These are phyloP conservation scores for Vitellaria paradoxa DNA, from an alignment of 179 eudicot species.

Conservation along the genomic window DNA sequence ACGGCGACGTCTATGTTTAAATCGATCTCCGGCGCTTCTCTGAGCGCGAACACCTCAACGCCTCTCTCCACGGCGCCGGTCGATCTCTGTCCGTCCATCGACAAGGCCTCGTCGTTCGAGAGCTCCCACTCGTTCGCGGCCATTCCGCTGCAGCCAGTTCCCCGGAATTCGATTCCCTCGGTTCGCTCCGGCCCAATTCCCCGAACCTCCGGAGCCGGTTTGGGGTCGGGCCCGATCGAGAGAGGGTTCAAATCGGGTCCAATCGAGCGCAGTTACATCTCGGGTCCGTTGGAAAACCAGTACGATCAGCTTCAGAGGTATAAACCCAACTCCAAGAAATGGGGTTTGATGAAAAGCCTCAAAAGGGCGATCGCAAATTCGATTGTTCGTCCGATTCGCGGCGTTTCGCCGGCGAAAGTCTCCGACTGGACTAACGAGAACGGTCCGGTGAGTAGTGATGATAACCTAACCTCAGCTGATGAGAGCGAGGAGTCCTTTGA, in stretches of 20 bases:
- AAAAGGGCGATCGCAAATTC: conserved; percentile 44
- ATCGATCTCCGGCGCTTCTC: conserved; percentile 82
- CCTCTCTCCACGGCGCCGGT: conserved; percentile 53
- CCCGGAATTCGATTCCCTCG: conserved; percentile 28
- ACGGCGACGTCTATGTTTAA: conserved; percentile 26
- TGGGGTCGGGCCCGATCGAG: conserved; percentile 72
- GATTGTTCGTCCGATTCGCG: not conserved
- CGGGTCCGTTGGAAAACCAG: conserved; percentile 60
- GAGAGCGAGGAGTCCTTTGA: conserved; percentile 34
- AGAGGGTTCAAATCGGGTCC: too few species aligned
- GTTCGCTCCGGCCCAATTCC: conserved; percentile 69
- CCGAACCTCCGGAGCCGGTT: conserved; percentile 40
- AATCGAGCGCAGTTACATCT: conserved; percentile 51
- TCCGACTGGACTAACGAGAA: conserved; percentile 33
- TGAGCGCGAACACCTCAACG: conserved; percentile 78
- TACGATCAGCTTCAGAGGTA: conserved; percentile 34
- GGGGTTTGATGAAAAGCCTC: conserved; percentile 44
- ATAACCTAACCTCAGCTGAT: conserved; percentile 32
- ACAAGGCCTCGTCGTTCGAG: conserved; percentile 65
- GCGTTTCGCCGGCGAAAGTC: conserved; percentile 25
- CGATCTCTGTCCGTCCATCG: conserved; percentile 17
- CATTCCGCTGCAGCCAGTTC: conserved; percentile 79
- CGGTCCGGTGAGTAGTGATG: conserved; percentile 36
- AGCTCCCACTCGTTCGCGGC: conserved; percentile 72
- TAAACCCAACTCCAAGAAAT: conserved; percentile 34